Base-by-base conservation (phyloP, 441 rosid species). In the Erysimum cheiri region DNA sequence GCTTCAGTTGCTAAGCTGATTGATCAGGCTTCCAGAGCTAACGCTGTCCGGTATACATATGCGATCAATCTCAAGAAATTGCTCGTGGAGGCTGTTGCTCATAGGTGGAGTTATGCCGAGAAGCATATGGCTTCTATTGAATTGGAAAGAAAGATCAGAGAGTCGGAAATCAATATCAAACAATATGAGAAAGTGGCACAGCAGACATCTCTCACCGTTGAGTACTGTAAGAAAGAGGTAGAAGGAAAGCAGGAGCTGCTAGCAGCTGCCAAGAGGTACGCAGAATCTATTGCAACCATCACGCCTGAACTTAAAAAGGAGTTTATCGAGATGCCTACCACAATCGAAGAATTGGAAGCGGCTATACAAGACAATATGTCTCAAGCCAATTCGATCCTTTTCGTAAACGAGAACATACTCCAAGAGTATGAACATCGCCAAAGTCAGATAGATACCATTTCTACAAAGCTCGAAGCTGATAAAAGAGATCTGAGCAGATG, bases 261-360 rank as follows among this genome's bases (percentile, higher is more conserved):
- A 36, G 72, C 83, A 74, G 80, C 82, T 73, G 97, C 98, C 67
- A 95, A 95, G 85, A 84, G 77, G 74, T 67, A 79, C 64, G 98
- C 99, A 68, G 99, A 95, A 80, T 84, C 95, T 49, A 75, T 92
- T 72, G 86, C 96, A 22, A 33, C 67, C 57, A 86, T 95, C 63
- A 92, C 98, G 70, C 91, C 97, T 46, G 91, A 87, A 72, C 94
- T 92, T 71, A 85, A 74, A 71, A 83, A 79, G 80, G 88, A 83
- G 50, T 95, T 95, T 77, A 83, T 83, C 72, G 89, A 92, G 91
- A 90, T 95, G 98, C 97, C 98, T 53, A 81, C 89, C 29, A 92
- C 98, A 26, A 75, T 95, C 44, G 99, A 92, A 85, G 98, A 95
- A 73, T 64, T 95, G 80, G 90, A 89, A 77, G 99, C 96, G 62